These are phyloP conservation scores for Amaranthus cruentus DNA, from an alignment of 148 eudicot genomes.

Conservation along the genomic window DNA sequence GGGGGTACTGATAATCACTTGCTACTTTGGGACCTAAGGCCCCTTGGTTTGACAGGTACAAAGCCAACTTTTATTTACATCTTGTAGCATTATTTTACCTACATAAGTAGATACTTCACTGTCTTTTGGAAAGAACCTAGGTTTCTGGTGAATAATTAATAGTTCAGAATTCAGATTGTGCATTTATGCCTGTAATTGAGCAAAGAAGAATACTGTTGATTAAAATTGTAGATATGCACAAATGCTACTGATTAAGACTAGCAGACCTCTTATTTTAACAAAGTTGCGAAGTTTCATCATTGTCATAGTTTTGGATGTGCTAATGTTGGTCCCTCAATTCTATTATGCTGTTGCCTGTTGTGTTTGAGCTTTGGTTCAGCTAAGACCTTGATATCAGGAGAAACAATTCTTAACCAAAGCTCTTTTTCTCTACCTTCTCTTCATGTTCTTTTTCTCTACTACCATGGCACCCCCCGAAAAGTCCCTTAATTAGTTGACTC, in stretches of 20 bases:
- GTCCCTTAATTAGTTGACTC: too few relatives aligned
- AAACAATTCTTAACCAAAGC: not conserved
- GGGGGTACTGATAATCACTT: constrained; percentile 98
- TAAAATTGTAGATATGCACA: not conserved
- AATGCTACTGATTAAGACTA: not conserved
- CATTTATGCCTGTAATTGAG: not conserved
- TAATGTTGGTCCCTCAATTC: not conserved
- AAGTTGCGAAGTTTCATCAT: not conserved
- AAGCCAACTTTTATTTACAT: not conserved
- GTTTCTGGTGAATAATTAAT: not conserved
- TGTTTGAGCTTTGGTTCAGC: not conserved
- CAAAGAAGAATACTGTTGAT: too few relatives aligned
- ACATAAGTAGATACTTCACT: not conserved
- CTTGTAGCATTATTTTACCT: not conserved
- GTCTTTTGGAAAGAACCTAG: not conserved
- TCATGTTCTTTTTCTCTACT: too few relatives aligned
- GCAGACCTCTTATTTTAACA: not conserved
- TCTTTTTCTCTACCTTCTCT: not conserved
- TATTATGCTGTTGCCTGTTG: not conserved
- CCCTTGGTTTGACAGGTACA: constrained; percentile 72
- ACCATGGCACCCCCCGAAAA: too few relatives aligned
- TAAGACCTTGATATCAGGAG: not conserved
- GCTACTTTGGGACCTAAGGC: constrained; percentile 91
- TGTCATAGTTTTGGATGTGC: not conserved
- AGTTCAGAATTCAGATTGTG: not conserved